phyloP scores from a whole-genome alignment of 2,329 filamentous ascomycete genomes.

The Cladosporium sp. region DNA sequence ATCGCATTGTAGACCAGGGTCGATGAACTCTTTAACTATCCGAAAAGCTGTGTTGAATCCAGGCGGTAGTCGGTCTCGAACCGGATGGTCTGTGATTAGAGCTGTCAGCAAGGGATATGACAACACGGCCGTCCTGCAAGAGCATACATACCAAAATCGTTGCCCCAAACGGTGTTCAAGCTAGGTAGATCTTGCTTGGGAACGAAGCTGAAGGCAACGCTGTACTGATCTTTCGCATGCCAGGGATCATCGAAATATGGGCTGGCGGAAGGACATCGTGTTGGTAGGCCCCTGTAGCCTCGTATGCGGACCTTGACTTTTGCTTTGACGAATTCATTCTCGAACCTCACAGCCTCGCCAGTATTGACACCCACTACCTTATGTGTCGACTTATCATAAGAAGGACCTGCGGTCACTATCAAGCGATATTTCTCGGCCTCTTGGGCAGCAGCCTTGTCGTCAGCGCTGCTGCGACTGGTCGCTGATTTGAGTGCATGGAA shows the following conservation, averaged over 20 bases:
- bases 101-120: not conserved
- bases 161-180: slow-evolving; percentile 78
- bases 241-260: slow-evolving; percentile 70
- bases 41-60: slow-evolving; percentile 80
- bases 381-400: slow-evolving; percentile 67
- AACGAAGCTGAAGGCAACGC: slow-evolving; percentile 72
- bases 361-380: slow-evolving; percentile 71
- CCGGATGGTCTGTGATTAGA: slow-evolving; percentile 60
- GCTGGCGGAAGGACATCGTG: slow-evolving; percentile 60
- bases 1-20: slow-evolving; percentile 85
- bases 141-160: slow-evolving; percentile 61
- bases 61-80: slow-evolving; percentile 77
- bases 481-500: slow-evolving; percentile 20
- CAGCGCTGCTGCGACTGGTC: slow-evolving; percentile 9
- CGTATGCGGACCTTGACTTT: slow-evolving; percentile 74
- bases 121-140: not conserved
- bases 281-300: slow-evolving; percentile 61
- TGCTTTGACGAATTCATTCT: slow-evolving; percentile 60
- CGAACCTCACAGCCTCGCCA: slow-evolving; percentile 57
- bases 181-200: slow-evolving; percentile 63
- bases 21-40: slow-evolving; percentile 84
- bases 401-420: slow-evolving; percentile 72
- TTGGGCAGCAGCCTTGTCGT: slow-evolving; percentile 34
- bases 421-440: slow-evolving; percentile 65
- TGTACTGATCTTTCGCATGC: slow-evolving; percentile 76